Base-by-base conservation (phyloP, 257 asterid species). In the Fraxinus pennsylvanica region DNA sequence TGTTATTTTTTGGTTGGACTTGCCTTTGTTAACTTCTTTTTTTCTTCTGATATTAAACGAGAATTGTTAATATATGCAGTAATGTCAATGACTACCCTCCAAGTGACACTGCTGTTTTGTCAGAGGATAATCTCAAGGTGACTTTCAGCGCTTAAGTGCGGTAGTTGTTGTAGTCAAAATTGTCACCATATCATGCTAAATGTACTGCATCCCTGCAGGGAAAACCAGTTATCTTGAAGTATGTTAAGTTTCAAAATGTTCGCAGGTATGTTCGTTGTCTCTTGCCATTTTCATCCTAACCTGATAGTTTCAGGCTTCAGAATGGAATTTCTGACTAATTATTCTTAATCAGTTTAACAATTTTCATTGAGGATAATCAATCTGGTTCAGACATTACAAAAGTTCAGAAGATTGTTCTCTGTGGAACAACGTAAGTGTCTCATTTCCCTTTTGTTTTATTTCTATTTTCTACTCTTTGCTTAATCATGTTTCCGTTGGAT, bases 311-410 rank as follows among this genome's bases (percentile, higher is more conserved):
- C 32, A 5, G 59, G 50, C 38, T n/a, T 72, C 29, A 52, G 9
- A 79, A 74, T 43, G 45, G 63, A 61, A 27, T 79, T 78, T 71
- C 68, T 68, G 57, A 32, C 38, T 79, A 41, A 27, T 82, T 75
- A 38, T 70, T 47, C 38, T 81, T 76, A 33, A 76, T 27, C 96
- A 93, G 99, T 89, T 82, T 96, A 89, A 90, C 99, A 71, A 85
- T 96, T 78, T 96, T 96, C 87, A 87, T 96, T 3, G 99, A 96
- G 89, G 98, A 93, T 83, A 96, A 96, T 84, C 99, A 93, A 80
- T 92, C 92, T 71, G 96, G 88, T 72, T 81, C 94, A 67, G 99
- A 93, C 32, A 70, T 79, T 71, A 92, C 99, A n/a, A 92, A 89
- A 82, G 82, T 96, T 85, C 96, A 93, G 82, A 96, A 96, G 90